phyloP scores from a whole-genome alignment of 371 early-diverging fungal genomes.

The Mortierella sp. region DNA sequence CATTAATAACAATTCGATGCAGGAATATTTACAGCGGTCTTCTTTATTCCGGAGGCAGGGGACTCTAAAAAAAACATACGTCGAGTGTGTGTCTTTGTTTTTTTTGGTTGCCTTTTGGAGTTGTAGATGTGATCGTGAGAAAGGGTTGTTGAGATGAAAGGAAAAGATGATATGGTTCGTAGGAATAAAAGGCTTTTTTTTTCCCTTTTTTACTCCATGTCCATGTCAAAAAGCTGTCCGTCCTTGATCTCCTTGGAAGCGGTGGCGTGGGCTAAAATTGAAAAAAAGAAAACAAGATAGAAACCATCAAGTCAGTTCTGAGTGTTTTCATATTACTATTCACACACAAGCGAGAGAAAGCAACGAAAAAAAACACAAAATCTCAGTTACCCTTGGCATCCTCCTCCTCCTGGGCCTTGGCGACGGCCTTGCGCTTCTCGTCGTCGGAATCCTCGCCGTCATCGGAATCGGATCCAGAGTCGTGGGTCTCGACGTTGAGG shows the following conservation, averaged over 20 bases:
- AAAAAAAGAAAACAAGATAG: background rate
- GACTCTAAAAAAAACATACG: background rate
- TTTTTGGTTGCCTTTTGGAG: background rate
- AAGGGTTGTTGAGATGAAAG: background rate
- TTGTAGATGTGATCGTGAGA: background rate
- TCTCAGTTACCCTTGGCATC: conserved; percentile 47
- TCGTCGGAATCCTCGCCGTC: conserved; percentile 43
- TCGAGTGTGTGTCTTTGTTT: background rate
- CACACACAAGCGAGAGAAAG: background rate
- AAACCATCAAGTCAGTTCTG: background rate
- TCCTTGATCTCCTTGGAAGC: conserved; percentile 57
- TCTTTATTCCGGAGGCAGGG: conserved; percentile 5
- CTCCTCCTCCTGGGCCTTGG: conserved; percentile 56
- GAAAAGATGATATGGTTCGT: background rate
- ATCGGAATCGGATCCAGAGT: conserved; percentile 32
- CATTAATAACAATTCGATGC: too few species aligned
- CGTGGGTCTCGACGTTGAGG: conserved; percentile 55
- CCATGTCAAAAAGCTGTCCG: conserved; percentile 54
- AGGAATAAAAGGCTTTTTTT: too few species aligned
- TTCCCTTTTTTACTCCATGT: conserved; percentile 44
- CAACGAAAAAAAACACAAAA: background rate
- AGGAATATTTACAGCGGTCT: background rate
- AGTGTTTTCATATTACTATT: too few species aligned
- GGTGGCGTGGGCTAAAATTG: conserved; percentile 37
- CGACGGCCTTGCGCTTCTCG: conserved; percentile 55